Percentiles rank a stretch among this genome's conserved stretches.
Evolutionary conservation across 306 rosid genomes (phyloP).

Genomic region (Hippophae tibetana): DNA sequence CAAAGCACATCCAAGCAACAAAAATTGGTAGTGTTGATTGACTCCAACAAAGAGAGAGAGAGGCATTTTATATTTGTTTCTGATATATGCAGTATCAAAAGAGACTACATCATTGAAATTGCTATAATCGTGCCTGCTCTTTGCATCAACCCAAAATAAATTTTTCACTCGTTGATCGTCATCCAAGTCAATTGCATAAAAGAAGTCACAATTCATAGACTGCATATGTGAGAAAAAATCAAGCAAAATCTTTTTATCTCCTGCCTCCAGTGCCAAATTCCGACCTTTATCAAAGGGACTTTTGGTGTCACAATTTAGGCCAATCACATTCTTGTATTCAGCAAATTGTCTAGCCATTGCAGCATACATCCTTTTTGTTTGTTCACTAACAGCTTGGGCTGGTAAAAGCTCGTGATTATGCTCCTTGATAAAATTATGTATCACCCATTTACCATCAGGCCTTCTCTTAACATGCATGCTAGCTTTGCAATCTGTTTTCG

Average conservation of each 20-base stretch:
- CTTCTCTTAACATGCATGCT: slow-evolving; percentile 99
- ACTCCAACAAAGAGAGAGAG: slow-evolving; percentile 88
- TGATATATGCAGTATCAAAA: slow-evolving; percentile 72
- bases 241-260: slow-evolving; percentile 65
- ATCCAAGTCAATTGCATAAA: slow-evolving; percentile 75
- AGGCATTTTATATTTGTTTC: slow-evolving; percentile 92
- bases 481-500: slow-evolving; percentile 98
- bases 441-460: slow-evolving; percentile 94
- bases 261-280: slow-evolving; percentile 67
- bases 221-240: slow-evolving; percentile 79
- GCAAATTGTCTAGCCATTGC: slow-evolving; percentile 99
- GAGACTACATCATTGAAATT: slow-evolving; percentile 81
- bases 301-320: slow-evolving; percentile 71
- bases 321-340: slow-evolving; percentile 87
- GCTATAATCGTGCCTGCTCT: slow-evolving; percentile 81
- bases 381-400: slow-evolving; percentile 99
- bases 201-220: slow-evolving; percentile 70
- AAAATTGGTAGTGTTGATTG: slow-evolving; percentile 88
- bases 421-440: slow-evolving; percentile 89
- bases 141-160: slow-evolving; percentile 91
- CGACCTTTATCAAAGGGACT: slow-evolving; percentile 79
- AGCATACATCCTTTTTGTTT: slow-evolving; percentile 95
- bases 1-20: slow-evolving; percentile 92
- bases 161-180: slow-evolving; percentile 79
- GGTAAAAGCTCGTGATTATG: slow-evolving; percentile 96